phyloP scores from a whole-genome alignment of 2,329 filamentous ascomycete species.

The Clarireedia homoeocarpa region DNA sequence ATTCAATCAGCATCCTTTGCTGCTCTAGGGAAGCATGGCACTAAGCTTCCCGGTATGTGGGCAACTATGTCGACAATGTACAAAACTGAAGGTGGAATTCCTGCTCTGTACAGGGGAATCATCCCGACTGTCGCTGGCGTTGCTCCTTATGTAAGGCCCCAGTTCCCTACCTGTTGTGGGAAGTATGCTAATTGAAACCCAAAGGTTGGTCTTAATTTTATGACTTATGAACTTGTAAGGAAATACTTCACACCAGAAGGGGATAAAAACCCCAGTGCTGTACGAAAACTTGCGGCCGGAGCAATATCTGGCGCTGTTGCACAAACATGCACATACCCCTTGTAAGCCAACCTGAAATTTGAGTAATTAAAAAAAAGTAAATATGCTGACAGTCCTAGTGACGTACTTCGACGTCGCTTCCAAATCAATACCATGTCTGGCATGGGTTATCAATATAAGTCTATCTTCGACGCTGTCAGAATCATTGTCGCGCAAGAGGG shows the following conservation, averaged over 20 bases:
- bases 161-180: neutral
- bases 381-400: constrained; percentile 42
- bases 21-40: constrained; percentile 53
- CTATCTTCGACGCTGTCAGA: constrained; percentile 72
- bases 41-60: constrained; percentile 86
- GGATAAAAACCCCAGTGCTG: constrained; percentile 69
- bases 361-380: constrained; percentile 13
- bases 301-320: constrained; percentile 94
- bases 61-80: constrained; percentile 77
- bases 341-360: constrained; percentile 49
- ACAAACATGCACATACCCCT: constrained; percentile 96
- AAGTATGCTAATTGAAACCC: constrained; percentile 3
- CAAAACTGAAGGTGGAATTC: constrained; percentile 76
- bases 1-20: constrained; percentile 97
- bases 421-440: constrained; percentile 99
- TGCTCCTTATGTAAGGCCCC: constrained; percentile 69
- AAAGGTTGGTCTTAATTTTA: constrained; percentile 92
- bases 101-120: constrained; percentile 88
- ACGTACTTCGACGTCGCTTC: constrained; percentile 86
- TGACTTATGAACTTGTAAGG: constrained; percentile 90
- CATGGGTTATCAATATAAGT: constrained; percentile 93
- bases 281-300: constrained; percentile 79
- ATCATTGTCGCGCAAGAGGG: constrained; percentile 83
- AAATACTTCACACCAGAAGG: constrained; percentile 81
- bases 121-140: constrained; percentile 91